These are phyloP conservation scores for Leptographium procerum DNA, from an alignment of 2,329 filamentous ascomycete genomes.

Conservation along the genomic window DNA sequence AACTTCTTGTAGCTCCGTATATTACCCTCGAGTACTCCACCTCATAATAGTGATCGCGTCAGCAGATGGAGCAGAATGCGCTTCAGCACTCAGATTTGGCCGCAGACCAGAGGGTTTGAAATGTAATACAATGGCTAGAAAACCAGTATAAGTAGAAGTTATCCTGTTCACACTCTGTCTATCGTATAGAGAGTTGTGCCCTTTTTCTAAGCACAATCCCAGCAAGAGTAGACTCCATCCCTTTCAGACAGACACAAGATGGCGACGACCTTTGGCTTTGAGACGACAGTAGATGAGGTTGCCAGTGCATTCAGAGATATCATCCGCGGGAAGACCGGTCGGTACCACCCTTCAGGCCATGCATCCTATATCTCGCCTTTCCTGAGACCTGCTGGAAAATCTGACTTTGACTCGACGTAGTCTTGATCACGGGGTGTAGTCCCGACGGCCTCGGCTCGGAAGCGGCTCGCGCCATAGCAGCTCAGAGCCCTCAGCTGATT, in stretches of 20 bases:
- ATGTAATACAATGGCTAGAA: neutral
- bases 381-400: neutral
- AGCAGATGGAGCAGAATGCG: neutral
- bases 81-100: neutral
- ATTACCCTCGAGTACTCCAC: neutral
- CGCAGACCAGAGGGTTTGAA: neutral
- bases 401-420: neutral
- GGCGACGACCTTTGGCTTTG: neutral
- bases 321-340: neutral
- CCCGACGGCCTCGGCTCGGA: constrained; percentile 10
- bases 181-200: too few relatives aligned
- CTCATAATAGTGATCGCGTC: neutral
- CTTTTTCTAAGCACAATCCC: too few relatives aligned
- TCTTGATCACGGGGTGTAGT: constrained; percentile 13
- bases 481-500: constrained; percentile 8
- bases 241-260: neutral
- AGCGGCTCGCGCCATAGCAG: constrained; percentile 6
- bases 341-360: neutral
- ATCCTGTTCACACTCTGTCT: neutral
- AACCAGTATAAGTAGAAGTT: neutral
- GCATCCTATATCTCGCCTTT: neutral
- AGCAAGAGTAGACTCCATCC: neutral
- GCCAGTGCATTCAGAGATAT: neutral
- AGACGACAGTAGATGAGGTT: neutral
- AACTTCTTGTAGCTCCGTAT: neutral